Percentiles rank a stretch among this genome's conserved stretches.
phyloP scores from a whole-genome alignment of 1,284 basidiomycete genomes.

The Leccinum variabile region DNA sequence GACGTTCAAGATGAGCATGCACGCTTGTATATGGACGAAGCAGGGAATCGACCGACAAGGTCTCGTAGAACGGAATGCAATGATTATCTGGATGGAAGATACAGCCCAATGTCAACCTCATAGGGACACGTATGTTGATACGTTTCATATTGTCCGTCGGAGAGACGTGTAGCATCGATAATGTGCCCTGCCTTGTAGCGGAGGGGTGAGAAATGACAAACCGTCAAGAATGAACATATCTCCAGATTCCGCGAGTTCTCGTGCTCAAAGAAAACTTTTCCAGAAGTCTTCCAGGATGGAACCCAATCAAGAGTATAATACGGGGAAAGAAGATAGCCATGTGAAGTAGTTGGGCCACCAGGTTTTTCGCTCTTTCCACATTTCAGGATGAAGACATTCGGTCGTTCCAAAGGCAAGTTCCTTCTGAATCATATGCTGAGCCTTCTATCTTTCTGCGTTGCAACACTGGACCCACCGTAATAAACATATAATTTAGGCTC shows the following conservation, averaged over 20 bases:
- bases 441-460: no score
- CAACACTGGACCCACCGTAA: no score
- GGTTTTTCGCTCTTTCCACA: no score
- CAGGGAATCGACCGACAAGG: constrained; percentile 1
- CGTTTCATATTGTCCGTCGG: constrained; percentile 15
- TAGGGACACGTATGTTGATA: neutral
- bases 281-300: constrained; percentile 23
- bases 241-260: constrained; percentile 5
- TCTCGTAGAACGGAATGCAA: constrained; percentile 17
- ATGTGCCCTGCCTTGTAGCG: neutral
- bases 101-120: constrained; percentile 13
- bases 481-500: neutral
- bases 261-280: neutral
- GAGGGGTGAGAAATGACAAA: neutral
- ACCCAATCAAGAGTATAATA: constrained; percentile 2
- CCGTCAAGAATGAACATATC: neutral
- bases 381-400: no score
- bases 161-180: constrained; percentile 15
- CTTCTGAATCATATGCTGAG: no score
- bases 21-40: neutral
- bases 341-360: no score
- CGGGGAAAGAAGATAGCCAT: no score
- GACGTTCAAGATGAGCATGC: constrained; percentile 53
- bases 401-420: no score
- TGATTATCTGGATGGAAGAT: constrained; percentile 17